Conservation (phyloP, 257 asterid genomes). For the Fraxinus excelsior region DNA sequence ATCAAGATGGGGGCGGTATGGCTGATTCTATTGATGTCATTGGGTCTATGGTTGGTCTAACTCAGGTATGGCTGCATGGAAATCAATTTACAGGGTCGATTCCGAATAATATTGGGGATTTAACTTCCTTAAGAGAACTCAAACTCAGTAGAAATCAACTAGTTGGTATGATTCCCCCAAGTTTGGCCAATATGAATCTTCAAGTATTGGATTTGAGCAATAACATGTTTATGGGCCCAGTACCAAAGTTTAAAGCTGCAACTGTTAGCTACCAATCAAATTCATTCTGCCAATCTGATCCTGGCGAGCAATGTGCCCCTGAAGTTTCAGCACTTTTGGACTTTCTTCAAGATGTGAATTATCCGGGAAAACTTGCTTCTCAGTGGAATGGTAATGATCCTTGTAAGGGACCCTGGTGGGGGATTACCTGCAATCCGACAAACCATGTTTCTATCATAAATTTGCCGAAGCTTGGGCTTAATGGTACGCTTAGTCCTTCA, state of each 20-base stretch:
- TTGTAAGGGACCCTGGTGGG: slow-evolving; percentile 72
- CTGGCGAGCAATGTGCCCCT: slow-evolving; percentile 66
- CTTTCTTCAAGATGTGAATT: slow-evolving; percentile 55
- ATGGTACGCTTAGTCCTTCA: slow-evolving; percentile 74
- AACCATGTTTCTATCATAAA: slow-evolving; percentile 59
- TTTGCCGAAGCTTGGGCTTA: slow-evolving; percentile 61
- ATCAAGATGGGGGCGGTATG: slow-evolving; percentile 64
- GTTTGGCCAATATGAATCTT: slow-evolving; percentile 57
- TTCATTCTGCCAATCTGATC: slow-evolving; percentile 57
- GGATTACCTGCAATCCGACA: slow-evolving; percentile 52
- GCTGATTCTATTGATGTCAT: slow-evolving; percentile 56
- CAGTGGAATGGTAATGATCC: slow-evolving; percentile 79
- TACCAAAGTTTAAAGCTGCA: slow-evolving; percentile 60
- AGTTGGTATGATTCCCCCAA: slow-evolving; percentile 63
- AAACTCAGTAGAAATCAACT: slow-evolving; percentile 61
- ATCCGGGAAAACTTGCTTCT: slow-evolving; percentile 56
- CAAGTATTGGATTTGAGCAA: slow-evolving; percentile 59
- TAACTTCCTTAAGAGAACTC: slow-evolving; percentile 54
- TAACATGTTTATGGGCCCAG: slow-evolving; percentile 80
- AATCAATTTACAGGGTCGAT: slow-evolving; percentile 65
- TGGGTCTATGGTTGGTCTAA: slow-evolving; percentile 56
- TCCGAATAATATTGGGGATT: slow-evolving; percentile 62
- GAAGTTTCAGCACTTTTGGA: slow-evolving; percentile 65
- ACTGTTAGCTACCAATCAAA: slow-evolving; percentile 48
- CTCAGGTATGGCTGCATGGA: slow-evolving; percentile 68